Evolutionary conservation across 1,284 basidiomycete species (phyloP).

Genomic region (Pulveroboletus sp.): DNA sequence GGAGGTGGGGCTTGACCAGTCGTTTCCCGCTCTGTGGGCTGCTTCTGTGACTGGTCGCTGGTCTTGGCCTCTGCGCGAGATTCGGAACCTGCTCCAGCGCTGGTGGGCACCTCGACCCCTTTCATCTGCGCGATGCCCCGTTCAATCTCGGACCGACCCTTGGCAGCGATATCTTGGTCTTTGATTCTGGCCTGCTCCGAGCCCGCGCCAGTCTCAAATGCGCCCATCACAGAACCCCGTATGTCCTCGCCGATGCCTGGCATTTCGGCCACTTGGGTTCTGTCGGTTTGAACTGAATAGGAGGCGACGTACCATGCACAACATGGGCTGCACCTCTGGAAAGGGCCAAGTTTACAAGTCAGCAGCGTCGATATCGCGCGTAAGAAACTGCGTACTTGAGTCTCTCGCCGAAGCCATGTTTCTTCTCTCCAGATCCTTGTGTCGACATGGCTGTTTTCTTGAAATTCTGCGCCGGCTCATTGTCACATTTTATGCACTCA

Average conservation of each 20-base stretch:
- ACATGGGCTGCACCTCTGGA: constrained; percentile 31
- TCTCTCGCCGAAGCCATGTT: constrained; percentile 12
- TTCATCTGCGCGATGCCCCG: constrained; percentile 27
- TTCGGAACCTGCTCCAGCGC: neutral
- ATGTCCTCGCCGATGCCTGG: constrained; percentile 37
- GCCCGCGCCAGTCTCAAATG: constrained; percentile 25
- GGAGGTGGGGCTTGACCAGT: too few species aligned
- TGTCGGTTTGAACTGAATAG: too few species aligned
- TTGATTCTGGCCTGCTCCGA: constrained; percentile 13
- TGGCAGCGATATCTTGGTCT: constrained; percentile 16
- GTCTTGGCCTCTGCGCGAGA: too few species aligned
- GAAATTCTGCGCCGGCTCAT: neutral
- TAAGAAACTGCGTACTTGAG: constrained; percentile 20
- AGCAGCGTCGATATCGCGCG: neutral
- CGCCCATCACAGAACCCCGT: constrained; percentile 34
- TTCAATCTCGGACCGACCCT: constrained; percentile 30
- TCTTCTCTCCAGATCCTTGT: constrained; percentile 6
- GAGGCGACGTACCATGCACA: constrained; percentile 22
- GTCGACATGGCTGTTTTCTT: constrained; percentile 13
- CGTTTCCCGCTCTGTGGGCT: too few species aligned
- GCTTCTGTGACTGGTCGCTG: too few species aligned
- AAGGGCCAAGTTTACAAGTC: too few species aligned
- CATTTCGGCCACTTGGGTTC: too few species aligned
- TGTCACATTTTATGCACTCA: too few species aligned
- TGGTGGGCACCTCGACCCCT: neutral